Base-by-base conservation (phyloP, 768 basidiomycete species). In the Boletus vermiculosoides region DNA sequence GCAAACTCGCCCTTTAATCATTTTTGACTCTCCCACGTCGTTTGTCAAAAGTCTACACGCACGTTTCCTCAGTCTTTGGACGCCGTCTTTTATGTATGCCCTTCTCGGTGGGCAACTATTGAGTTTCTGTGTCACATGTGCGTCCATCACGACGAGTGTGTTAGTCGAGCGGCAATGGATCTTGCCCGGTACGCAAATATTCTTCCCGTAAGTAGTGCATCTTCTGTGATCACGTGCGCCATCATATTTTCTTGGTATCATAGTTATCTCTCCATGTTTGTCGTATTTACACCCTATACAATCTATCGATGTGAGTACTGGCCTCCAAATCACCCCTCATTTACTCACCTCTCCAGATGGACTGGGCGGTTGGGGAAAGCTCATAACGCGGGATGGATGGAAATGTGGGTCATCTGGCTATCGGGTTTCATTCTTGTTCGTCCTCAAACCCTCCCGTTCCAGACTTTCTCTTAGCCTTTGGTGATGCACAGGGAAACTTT, bases 401-500 rank as follows among this genome's bases (percentile, higher is more conserved):
- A 92, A 88, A 80, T 94, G 90, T 90, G 56, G 28, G 84, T 74
- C 41, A 13, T 50, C 34, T 50, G 28, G 31, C 45, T 20, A 12
- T 15, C 11, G 18, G 3, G 0, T 20, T 41, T 11, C 3, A 6
- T 23, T 39, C 37, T 34, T 41, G 5, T 45, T 47, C 25, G 40
- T 41, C 6, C 36, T 39, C 22, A 59, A 28, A 1, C 10, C 2
- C n/a, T 25, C 4, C 18, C 23, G 4, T 28, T 36, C 5, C 63
- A 93, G 92, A 94, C 71, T 74, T 92, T 63, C 80, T 94, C 52
- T 74, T 94, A n/a, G 87, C 87, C 11, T 81, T 82, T 34, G 85
- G 82, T 69, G 92, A 94, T 68, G 90, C 92, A 10, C 87, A 94
- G 69, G 92, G 86, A 45, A 93, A 93, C 68, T 94, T 87, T 73